Percentiles rank a stretch among this genome's conserved stretches.
Conservation (phyloP, 2,329 filamentous ascomycete species). For the Claviceps maximensis region DNA sequence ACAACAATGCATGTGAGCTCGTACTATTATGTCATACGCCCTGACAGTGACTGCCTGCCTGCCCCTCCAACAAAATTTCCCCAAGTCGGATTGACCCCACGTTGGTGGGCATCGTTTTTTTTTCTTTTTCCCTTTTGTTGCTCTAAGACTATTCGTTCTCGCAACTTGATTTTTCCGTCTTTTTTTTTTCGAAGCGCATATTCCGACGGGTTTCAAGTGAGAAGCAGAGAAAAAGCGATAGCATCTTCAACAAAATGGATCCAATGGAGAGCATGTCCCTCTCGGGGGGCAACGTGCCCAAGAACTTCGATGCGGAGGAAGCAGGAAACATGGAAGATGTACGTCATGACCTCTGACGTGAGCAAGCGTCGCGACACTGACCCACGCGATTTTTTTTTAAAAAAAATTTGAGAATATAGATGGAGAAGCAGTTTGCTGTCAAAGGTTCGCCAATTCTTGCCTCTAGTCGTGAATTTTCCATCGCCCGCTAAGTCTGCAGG, state of each 20-base stretch:
- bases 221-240: too few relatives aligned
- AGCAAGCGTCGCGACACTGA: background rate
- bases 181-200: background rate
- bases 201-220: background rate
- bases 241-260: conserved; percentile 18
- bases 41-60: background rate
- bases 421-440: conserved; percentile 98
- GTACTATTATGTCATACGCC: background rate
- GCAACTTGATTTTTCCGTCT: too few relatives aligned
- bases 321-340: conserved; percentile 43
- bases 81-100: background rate
- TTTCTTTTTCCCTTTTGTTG: background rate
- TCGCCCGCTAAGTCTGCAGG: background rate
- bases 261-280: conserved; percentile 25
- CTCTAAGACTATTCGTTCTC: background rate
- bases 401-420: conserved; percentile 44
- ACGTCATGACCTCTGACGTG: conserved; percentile 17
- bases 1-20: too few relatives aligned
- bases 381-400: too few relatives aligned
- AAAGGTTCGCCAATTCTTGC: conserved; percentile 48
- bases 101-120: background rate
- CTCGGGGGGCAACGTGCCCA: conserved; percentile 26
- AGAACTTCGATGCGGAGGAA: conserved; percentile 46
- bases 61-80: conserved; percentile 1
- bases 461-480: background rate